Evolutionary conservation across 179 eudicot genomes (phyloP), one percentile per base, ranked within the genome.

Genomic region (Spinacia oleracea): DNA sequence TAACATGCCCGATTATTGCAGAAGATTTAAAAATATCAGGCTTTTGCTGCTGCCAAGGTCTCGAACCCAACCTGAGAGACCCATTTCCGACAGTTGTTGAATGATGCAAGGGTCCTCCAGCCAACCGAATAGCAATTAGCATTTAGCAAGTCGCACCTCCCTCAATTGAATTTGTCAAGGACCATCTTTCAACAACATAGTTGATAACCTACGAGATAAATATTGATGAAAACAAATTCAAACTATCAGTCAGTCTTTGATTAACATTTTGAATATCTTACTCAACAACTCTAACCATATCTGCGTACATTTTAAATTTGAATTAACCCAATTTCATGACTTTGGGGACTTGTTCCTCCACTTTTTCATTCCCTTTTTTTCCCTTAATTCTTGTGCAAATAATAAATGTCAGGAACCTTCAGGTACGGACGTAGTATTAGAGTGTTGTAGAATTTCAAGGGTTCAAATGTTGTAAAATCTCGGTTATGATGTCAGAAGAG

Each of bases 1-100:
- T 25, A 58, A 84, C 90, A 83, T 86, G 82, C 98, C 97, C 93
- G 98, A 88, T 94, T 91, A 85, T 92, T 96, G 87, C 99, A 96
- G 82, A 94, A 82, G 60, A 96, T 90, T 85, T 96, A 98, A 80
- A n/a, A n/a, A 94, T 88, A 38, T 92, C 87, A 66, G 97, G 97
- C 88, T 90, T 96, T 38, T 77, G 86, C 84, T 91, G 93, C 77
- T 82, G 97, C 91, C 94, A 92, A 74, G 96, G 83, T 85, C 89
- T 92, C 84, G 85, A 81, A 45, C 91, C 90, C 40, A 90, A 73
- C 72, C 92, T 81, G 70, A 92, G 82, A 76, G 92, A 85, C 70
- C 87, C 90, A 78, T 92, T 98, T 77, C 83, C 91, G 77, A 85
- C 88, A 31, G 82, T 70, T 75, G 79, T 79, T 68, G 91, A 77